A percentile compares a stretch with the other conserved stretches of the same genome.
Evolutionary conservation across 1,139 yeast genomes (phyloP).

Genomic region (Entelexis sorbosivorans): DNA sequence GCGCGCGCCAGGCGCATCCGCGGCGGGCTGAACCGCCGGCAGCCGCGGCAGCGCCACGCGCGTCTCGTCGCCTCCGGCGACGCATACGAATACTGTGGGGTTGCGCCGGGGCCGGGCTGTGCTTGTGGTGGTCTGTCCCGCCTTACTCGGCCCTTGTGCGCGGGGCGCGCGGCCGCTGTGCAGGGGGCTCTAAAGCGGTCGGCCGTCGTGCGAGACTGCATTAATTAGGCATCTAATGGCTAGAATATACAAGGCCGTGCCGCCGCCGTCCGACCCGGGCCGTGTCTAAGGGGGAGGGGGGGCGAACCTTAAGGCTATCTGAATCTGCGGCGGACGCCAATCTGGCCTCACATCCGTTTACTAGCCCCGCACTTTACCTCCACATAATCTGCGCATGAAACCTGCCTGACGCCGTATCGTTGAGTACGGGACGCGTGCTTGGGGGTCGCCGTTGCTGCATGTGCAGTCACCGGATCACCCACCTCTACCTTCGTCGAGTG

Average conservation of each 20-base stretch:
- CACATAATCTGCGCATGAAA: constrained; percentile 1
- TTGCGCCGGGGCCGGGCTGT: too few species aligned
- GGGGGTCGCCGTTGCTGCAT: constrained; percentile 1
- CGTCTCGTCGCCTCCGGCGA: not conserved
- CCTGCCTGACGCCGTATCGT: not conserved
- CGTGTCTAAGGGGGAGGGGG: too few species aligned
- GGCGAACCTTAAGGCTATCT: not conserved
- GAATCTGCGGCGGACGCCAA: not conserved
- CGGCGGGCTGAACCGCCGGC: not conserved
- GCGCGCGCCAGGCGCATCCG: not conserved
- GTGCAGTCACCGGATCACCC: constrained; percentile 1
- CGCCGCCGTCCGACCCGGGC: too few species aligned
- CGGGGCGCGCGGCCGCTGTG: too few species aligned
- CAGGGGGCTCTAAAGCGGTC: too few species aligned
- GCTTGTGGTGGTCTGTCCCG: too few species aligned
- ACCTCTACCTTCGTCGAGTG: not conserved
- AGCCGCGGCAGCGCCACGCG: not conserved
- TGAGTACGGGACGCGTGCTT: not conserved
- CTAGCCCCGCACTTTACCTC: constrained; percentile 4
- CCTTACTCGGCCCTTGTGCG: too few species aligned
- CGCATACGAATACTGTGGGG: not conserved
- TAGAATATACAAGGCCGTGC: too few species aligned
- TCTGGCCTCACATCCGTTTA: not conserved
- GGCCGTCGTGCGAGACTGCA: too few species aligned
- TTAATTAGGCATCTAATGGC: too few species aligned